Evolutionary conservation across 2,329 filamentous ascomycete species (phyloP).

Genomic region (Cladosporium colombiae): DNA sequence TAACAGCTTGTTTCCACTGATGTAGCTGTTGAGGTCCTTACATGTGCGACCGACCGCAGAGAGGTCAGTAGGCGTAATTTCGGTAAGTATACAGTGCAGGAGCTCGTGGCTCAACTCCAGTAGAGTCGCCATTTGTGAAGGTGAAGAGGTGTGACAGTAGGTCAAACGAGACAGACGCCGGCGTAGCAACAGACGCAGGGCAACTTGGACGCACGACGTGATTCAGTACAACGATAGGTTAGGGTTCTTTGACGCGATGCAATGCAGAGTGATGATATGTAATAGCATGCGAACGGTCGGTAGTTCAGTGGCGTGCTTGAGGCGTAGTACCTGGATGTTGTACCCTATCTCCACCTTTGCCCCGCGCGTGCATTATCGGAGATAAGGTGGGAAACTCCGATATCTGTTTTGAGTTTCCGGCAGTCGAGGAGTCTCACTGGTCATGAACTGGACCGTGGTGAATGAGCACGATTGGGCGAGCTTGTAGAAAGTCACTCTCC

Average conservation of each 20-base stretch:
- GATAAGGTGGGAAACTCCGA: not conserved
- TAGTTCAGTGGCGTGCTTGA: not conserved
- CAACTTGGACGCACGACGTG: not conserved
- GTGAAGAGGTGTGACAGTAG: not conserved
- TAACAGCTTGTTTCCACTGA: constrained; percentile 60
- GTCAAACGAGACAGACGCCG: not conserved
- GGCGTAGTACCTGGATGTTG: not conserved
- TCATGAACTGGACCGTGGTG: not conserved
- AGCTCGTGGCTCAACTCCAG: constrained; percentile 62
- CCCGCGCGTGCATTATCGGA: not conserved
- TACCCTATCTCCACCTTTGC: not conserved
- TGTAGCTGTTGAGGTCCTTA: constrained; percentile 54
- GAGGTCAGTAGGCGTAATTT: constrained; percentile 60
- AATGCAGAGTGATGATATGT: not conserved
- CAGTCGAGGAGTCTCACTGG: not conserved
- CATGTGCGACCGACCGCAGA: constrained; percentile 55
- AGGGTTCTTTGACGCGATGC: not conserved
- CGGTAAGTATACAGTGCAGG: constrained; percentile 60
- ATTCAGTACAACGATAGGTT: not conserved
- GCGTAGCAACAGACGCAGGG: not conserved
- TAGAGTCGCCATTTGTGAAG: constrained; percentile 37
- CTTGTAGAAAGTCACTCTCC: not conserved
- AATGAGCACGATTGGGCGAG: not conserved
- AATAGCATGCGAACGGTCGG: not conserved
- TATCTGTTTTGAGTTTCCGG: not conserved